Conservation (phyloP, 164 flowering plant genomes). For the Houttuynia cordata region DNA sequence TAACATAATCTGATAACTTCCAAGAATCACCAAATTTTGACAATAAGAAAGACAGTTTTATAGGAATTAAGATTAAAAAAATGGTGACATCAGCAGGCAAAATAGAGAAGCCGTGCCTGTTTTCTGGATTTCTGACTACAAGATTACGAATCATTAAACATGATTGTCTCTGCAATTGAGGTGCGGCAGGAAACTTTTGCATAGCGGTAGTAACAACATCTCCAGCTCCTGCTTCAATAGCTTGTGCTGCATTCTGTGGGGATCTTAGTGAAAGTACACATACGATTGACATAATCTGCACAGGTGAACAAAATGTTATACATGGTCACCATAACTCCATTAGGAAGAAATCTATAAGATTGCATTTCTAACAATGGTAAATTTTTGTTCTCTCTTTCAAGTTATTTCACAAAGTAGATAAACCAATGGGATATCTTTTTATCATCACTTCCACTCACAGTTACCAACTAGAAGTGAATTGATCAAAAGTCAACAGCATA, state of each 20-base stretch:
- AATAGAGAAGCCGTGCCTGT: slow-evolving; percentile 39
- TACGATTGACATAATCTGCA: slow-evolving; percentile 72
- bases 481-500: not conserved
- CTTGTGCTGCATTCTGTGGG: slow-evolving; percentile 73
- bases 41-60: not conserved
- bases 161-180: slow-evolving; percentile 59
- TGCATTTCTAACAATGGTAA: not conserved
- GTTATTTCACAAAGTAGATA: not conserved
- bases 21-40: not conserved
- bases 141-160: slow-evolving; percentile 94
- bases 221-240: slow-evolving; percentile 91
- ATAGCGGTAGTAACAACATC: slow-evolving; percentile 80
- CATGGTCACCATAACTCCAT: not conserved
- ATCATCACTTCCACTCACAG: not conserved
- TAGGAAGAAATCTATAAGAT: not conserved
- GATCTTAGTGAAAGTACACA: slow-evolving; percentile 61
- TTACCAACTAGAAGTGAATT: not conserved
- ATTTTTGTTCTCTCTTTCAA: no score
- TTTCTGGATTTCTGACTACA: slow-evolving; percentile 73
- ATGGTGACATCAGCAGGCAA: not conserved
- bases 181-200: slow-evolving; percentile 63
- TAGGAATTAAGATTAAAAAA: not conserved
- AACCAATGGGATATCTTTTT: not conserved
- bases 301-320: not conserved
- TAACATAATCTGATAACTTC: not conserved